Base-by-base conservation (phyloP, 345 rosid species). In the Tarenaya hassleriana region DNA sequence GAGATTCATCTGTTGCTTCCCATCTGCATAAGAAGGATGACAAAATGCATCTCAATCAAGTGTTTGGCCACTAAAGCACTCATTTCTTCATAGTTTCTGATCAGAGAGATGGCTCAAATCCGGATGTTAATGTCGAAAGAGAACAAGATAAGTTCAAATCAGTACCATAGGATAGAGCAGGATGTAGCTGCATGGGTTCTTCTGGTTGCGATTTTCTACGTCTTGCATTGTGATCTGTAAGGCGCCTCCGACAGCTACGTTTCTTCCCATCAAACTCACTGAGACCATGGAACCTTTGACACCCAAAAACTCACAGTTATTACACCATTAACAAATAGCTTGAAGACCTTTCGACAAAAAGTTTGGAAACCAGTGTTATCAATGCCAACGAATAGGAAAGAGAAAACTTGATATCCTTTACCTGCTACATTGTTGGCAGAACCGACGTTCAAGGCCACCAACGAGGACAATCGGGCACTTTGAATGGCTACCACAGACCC, bases 351-450 rank as follows among this genome's bases (percentile, higher is more conserved):
- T n/a, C n/a, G n/a, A n/a, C n/a, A 24, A 24, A 24, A 24, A 24
- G 29, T 24, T 24, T 2, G 29, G 5, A 24, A 24, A 24, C 29
- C 29, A 24, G 29, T 5, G 29, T 24, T 24, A 24, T 24, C 5
- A 24, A 2, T 24, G 34, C 5, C 41, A 37, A 37, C 10, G 12
- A 37, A 37, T 4, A 37, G 4, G n/a, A 11, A 8, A 3, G 31
- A 15, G 18, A 5, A 14, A 4, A 27, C 19, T 24, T 24, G 5
- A 24, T 62, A 44, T 39, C 18, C 18, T 60, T 15, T 63, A 87
- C 96, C 91, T 91, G 87, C 98, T 91, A 57, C 98, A 91, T 64
- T 91, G 96, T 75, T 91, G 98, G 75, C 96, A 91, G 72, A 91
- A 91, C 64, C 96, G 72, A 34, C 89, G 92, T 60, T 87, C 96